A percentile compares a stretch with the other conserved stretches of the same genome.
phyloP scores from a whole-genome alignment of 2,329 filamentous ascomycete species.

The Neofusicoccum umdonicola region DNA sequence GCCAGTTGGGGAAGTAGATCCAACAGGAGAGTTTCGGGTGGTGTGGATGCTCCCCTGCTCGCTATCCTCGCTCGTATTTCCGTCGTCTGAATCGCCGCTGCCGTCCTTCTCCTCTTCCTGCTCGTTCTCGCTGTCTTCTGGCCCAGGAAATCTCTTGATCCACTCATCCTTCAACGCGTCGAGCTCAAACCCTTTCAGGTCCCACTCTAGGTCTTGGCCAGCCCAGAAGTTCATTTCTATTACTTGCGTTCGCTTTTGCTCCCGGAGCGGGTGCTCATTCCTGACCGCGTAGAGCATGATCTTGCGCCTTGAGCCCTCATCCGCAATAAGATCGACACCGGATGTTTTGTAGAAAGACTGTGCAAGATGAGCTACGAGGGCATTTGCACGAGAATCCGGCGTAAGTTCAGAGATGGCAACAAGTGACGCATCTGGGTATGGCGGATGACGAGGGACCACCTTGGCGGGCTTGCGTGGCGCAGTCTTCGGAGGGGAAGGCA shows the following conservation, averaged over 20 bases:
- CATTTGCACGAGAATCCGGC: not conserved
- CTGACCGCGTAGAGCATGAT: not conserved
- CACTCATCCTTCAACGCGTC: not conserved
- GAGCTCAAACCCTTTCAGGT: not conserved
- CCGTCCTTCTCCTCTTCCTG: not conserved
- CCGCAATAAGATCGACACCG: not conserved
- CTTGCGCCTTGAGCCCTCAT: not conserved
- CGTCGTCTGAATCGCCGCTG: no score
- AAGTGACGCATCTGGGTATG: not conserved
- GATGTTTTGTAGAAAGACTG: not conserved
- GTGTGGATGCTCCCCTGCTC: no score
- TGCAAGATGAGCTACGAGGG: not conserved
- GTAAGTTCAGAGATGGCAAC: not conserved
- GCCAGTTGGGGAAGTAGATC: no score
- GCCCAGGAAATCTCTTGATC: not conserved
- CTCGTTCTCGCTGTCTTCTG: not conserved
- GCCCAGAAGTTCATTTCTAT: not conserved
- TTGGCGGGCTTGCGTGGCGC: not conserved
- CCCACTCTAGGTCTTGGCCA: not conserved
- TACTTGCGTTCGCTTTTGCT: fast-evolving
- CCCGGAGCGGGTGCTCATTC: not conserved
- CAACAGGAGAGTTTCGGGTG: no score
- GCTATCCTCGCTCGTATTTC: no score
- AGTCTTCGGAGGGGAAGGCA: not conserved
- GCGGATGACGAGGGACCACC: no score